Evolutionary conservation across 305 asterid genomes (phyloP).

Genomic region (Fraxinus sp.): DNA sequence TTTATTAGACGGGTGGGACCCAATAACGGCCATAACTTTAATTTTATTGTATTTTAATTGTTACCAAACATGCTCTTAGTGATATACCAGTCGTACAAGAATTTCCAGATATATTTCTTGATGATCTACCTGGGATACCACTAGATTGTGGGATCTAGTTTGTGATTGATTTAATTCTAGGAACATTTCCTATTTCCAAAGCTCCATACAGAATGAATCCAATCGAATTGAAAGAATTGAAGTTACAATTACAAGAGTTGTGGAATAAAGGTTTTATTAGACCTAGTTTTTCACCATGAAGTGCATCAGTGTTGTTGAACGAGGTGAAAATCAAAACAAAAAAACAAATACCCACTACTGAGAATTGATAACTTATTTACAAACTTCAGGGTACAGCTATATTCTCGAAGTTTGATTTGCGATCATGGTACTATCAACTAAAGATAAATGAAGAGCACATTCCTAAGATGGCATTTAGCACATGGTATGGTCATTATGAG

Average conservation of each 20-base stretch:
- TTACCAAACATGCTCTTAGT: no score
- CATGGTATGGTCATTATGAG: background rate
- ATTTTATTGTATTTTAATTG: no score
- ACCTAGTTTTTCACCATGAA: background rate
- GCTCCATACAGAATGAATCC: no score
- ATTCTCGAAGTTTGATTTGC: background rate
- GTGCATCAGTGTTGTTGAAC: background rate
- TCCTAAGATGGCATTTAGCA: background rate
- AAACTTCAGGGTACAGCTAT: background rate
- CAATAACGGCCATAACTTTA: no score
- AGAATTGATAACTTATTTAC: background rate
- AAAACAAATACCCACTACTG: background rate
- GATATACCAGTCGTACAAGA: no score
- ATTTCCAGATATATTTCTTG: no score
- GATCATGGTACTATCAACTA: background rate
- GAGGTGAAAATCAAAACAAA: background rate
- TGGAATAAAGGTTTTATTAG: background rate
- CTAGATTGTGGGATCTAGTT: no score
- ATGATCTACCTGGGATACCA: no score
- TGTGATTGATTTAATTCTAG: no score
- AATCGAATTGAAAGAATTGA: background rate
- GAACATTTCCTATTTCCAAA: no score
- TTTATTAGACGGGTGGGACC: no score
- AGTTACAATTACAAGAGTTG: no score
- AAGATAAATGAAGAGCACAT: background rate